Percentiles rank a stretch among this genome's conserved stretches.
Conservation (phyloP, 129 eudicot species). For the Smallanthus sonchifolius region DNA sequence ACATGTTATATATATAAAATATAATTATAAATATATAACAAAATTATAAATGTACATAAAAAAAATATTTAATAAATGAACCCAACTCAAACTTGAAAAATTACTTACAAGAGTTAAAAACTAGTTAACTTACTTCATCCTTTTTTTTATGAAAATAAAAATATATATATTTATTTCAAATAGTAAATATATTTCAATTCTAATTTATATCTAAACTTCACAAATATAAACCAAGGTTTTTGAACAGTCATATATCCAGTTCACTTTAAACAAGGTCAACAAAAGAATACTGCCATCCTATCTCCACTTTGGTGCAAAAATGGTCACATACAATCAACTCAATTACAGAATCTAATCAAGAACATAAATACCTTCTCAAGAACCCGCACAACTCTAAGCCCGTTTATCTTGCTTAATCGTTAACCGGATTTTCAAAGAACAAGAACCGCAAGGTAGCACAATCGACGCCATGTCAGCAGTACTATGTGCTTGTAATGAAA, state of each 20-base stretch:
- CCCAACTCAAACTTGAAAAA: too few relatives aligned
- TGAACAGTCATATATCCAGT: not conserved
- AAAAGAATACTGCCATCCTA: not conserved
- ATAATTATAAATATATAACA: too few relatives aligned
- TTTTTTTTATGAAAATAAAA: too few relatives aligned
- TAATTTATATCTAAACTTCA: not conserved
- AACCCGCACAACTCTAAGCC: not conserved
- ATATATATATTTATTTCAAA: too few relatives aligned
- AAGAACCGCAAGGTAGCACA: conserved; percentile 67
- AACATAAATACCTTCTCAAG: not conserved
- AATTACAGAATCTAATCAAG: not conserved
- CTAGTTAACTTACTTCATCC: too few relatives aligned
- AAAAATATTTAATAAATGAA: too few relatives aligned
- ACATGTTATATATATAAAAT: too few relatives aligned
- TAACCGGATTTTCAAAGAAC: conserved; percentile 65
- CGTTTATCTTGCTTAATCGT: conserved; percentile 25
- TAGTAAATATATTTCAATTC: too few relatives aligned
- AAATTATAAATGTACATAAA: too few relatives aligned
- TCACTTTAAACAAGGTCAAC: not conserved
- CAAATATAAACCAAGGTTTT: not conserved
- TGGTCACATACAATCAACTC: not conserved
- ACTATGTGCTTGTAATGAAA: conserved; percentile 26
- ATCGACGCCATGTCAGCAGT: conserved; percentile 39
- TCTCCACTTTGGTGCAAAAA: not conserved
- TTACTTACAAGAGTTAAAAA: too few relatives aligned